A percentile compares a stretch with the other conserved stretches of the same genome.
Conservation (phyloP, 768 basidiomycete species). For the Hysterangium stoloniferum region DNA sequence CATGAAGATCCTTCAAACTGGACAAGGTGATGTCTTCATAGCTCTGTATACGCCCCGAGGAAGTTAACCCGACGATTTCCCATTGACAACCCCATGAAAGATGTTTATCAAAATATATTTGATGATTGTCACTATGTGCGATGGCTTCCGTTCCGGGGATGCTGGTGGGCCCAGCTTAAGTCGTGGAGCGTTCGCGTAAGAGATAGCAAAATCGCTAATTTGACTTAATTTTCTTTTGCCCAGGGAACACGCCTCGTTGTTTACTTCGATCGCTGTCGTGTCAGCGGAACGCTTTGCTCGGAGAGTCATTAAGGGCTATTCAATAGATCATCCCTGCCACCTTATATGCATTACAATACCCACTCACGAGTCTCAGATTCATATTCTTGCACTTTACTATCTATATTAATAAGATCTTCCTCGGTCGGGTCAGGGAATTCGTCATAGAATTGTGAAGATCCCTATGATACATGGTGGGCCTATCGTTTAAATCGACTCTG, state of each 20-base stretch:
- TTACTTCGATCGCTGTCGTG: too few relatives aligned
- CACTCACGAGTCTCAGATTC: too few relatives aligned
- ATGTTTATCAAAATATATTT: slow-evolving; percentile 3
- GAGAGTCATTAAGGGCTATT: too few relatives aligned
- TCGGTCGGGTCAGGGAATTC: too few relatives aligned
- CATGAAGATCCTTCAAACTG: slow-evolving; percentile 22
- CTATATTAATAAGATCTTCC: too few relatives aligned
- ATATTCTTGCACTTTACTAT: too few relatives aligned
- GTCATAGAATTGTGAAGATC: too few relatives aligned
- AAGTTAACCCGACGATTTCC: slow-evolving; percentile 42
- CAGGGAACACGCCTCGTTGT: background rate
- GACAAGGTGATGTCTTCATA: slow-evolving; percentile 26
- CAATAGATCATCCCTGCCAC: too few relatives aligned
- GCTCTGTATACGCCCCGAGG: slow-evolving; percentile 20
- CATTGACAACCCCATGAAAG: slow-evolving; percentile 36
- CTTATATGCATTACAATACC: too few relatives aligned
- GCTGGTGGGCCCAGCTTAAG: background rate
- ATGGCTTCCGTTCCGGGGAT: background rate
- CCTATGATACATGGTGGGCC: too few relatives aligned
- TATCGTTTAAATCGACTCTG: too few relatives aligned
- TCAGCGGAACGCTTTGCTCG: too few relatives aligned
- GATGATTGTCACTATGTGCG: slow-evolving; percentile 3
- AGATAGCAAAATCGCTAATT: background rate
- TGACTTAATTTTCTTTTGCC: slow-evolving; percentile 1
- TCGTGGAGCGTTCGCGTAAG: background rate